These are phyloP conservation scores for Cryphonectria carpinicola DNA, from an alignment of 2,329 filamentous ascomycete genomes.

Conservation along the genomic window DNA sequence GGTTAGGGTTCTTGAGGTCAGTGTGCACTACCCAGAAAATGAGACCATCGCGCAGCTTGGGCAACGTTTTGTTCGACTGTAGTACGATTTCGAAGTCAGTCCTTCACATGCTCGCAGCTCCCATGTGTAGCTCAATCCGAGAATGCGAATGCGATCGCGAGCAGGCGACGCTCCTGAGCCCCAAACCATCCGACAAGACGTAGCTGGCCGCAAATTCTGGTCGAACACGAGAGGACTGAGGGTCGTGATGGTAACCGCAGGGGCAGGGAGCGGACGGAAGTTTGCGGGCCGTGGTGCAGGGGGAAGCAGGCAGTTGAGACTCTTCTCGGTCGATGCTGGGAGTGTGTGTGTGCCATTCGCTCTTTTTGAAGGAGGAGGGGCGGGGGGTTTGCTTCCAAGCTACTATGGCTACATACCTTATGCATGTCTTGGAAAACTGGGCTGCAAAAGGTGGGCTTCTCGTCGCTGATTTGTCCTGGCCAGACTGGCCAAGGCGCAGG, in stretches of 20 bases:
- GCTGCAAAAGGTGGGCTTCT: constrained; percentile 1
- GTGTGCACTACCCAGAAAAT: neutral
- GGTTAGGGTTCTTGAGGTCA: neutral
- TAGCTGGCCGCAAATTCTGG: no score
- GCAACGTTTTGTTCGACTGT: neutral
- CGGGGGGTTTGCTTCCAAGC: neutral
- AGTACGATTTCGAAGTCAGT: no score
- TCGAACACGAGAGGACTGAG: neutral
- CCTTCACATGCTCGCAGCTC: no score
- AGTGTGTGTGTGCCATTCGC: neutral
- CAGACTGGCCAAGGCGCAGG: neutral
- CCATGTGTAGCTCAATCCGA: no score
- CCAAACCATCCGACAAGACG: no score
- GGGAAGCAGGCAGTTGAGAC: neutral
- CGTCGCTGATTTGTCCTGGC: constrained; percentile 2
- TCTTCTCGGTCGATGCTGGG: neutral
- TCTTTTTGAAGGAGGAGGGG: neutral
- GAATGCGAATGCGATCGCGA: no score
- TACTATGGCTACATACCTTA: neutral
- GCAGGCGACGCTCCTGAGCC: no score
- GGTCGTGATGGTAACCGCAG: neutral
- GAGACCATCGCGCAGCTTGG: neutral
- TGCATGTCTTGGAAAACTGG: constrained; percentile 1
- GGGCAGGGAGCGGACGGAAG: neutral
- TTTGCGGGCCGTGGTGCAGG: neutral